Evolutionary conservation across 2,329 filamentous ascomycete genomes (phyloP), one percentile per base, ranked within the genome.

Genomic region (Zymoseptoria pseudotritici): DNA sequence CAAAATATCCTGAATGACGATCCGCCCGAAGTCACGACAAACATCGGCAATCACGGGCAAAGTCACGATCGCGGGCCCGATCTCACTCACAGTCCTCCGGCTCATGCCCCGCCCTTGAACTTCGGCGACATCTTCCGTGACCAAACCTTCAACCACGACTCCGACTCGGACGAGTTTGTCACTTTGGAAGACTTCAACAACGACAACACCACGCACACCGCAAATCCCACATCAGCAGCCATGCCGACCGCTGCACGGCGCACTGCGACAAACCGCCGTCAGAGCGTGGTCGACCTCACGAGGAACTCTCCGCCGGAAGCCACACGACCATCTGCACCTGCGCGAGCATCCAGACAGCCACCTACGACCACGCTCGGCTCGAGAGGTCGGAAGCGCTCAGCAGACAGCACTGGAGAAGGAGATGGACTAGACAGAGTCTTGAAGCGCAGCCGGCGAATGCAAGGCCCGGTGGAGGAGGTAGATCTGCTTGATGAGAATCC

Each of bases 401-500:
- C 58, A 50, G 59, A 59, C n/a, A 56, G 56, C 10, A 24, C 55
- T 11, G 53, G 21, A 21, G 56, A 26, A 24, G 63, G 52, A 17
- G 56, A 50, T 52, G 60, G 62, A 10, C 11, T 21, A 11, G 50
- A 24, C 49, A 58, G 56, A 31, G 55, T 61, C 9, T 46, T 56
- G 9, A 64, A 61, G 54, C 63, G 62, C 42, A 60, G 55, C 21
- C 55, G 59, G 55, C 56, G 58, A 21, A 46, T 53, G 46, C 55
- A 49, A 2, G 57, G 58, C 11, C 50, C 59, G 4, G 58, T 63
- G 5, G 65, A 67, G 36, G 63, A 64, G 50, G 57, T 67, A 13
- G 65, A 66, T 49, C 61, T 67, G 22, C 57, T 61, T 4, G 54
- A 62, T 7, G 63, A 67, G 20, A 57, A 64, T 26, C 62, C 62